Percentiles rank a stretch among this genome's conserved stretches.
Evolutionary conservation across 1,284 basidiomycete genomes (phyloP).

Genomic region (Singerocomus inundabilis): DNA sequence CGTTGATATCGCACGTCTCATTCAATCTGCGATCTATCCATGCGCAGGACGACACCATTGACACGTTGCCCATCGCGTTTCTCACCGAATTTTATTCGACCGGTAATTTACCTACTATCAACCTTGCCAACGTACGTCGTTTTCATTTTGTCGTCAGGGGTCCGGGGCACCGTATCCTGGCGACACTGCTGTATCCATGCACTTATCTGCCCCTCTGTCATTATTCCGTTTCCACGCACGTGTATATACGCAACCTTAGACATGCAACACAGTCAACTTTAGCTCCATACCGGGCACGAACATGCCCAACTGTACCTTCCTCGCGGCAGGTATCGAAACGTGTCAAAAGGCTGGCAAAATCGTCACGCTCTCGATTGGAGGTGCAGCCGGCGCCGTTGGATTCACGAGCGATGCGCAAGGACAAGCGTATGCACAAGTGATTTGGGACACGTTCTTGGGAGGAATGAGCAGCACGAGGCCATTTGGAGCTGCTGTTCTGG

Average conservation of each 20-base stretch:
- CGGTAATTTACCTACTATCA: constrained; percentile 55
- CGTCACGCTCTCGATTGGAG: constrained; percentile 63
- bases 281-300: constrained; percentile 51
- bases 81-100: constrained; percentile 54
- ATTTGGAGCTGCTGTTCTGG: constrained; percentile 61
- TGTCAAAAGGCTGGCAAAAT: constrained; percentile 67
- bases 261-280: constrained; percentile 44
- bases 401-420: constrained; percentile 56
- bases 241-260: constrained; percentile 36
- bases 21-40: neutral
- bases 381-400: constrained; percentile 51
- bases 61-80: constrained; percentile 58
- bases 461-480: constrained; percentile 47
- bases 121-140: constrained; percentile 54
- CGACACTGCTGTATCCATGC: neutral
- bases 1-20: neutral
- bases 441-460: constrained; percentile 69
- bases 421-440: constrained; percentile 49
- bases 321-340: constrained; percentile 53
- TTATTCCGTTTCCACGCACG: neutral
- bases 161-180: neutral
- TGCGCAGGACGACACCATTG: constrained; percentile 16
- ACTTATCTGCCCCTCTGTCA: neutral
- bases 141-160: neutral
- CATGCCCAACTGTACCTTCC: constrained; percentile 54